These are phyloP conservation scores for Panaeolus cyanescens DNA, from an alignment of 768 basidiomycete genomes.

Conservation along the genomic window DNA sequence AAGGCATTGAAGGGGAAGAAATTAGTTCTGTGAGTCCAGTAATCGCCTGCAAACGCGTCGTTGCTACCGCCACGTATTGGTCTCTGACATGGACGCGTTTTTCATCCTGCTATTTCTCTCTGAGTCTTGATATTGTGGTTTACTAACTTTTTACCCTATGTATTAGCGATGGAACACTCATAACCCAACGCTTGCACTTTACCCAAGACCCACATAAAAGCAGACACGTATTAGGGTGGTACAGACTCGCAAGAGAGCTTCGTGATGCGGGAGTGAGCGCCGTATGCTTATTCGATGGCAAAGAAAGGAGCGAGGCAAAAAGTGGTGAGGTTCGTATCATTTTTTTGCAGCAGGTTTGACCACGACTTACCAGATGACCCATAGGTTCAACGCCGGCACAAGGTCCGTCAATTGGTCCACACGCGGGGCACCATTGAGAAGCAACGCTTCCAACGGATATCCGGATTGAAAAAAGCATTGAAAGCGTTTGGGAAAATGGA, in stretches of 20 bases:
- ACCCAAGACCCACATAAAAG: conserved; percentile 61
- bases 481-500: conserved; percentile 37
- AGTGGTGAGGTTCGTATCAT: conserved; percentile 74
- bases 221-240: conserved; percentile 81
- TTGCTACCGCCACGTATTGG: too few relatives aligned
- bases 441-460: conserved; percentile 57
- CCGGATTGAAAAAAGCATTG: conserved; percentile 40
- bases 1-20: conserved; percentile 62
- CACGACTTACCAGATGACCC: too few relatives aligned
- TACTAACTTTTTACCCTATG: conserved; percentile 8
- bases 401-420: conserved; percentile 45
- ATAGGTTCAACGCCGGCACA: conserved; percentile 59
- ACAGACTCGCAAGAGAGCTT: conserved; percentile 65
- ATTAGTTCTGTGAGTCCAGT: conserved; percentile 66
- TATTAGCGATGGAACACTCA: conserved; percentile 78
- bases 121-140: too few relatives aligned
- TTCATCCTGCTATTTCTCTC: too few relatives aligned
- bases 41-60: conserved; percentile 9
- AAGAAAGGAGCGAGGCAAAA: conserved; percentile 67
- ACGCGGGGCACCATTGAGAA: conserved; percentile 60
- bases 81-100: too few relatives aligned
- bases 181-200: conserved; percentile 83
- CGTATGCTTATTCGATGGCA: conserved; percentile 83
- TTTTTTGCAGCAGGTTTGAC: too few relatives aligned
- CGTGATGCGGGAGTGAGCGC: conserved; percentile 54